Conservation (phyloP, 805 yeast genomes). For the Jamesozyma rosinii region DNA sequence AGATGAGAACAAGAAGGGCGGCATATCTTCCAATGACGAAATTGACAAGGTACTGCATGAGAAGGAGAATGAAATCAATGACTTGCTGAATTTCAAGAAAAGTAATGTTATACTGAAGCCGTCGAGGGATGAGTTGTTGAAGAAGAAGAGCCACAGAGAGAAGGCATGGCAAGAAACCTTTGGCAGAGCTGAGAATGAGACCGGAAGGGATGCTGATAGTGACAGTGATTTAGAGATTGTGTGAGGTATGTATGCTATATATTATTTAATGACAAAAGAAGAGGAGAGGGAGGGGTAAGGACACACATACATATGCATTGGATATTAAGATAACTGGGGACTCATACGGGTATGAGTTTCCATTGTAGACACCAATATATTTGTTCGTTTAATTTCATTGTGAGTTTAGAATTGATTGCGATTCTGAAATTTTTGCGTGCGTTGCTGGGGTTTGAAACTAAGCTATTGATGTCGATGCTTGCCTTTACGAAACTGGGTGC, state of each 20-base stretch:
- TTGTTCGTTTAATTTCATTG: constrained; percentile 1
- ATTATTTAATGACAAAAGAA: no score
- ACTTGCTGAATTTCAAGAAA: constrained; percentile 28
- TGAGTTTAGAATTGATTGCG: constrained; percentile 6
- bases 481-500: background rate
- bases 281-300: no score
- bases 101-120: constrained; percentile 29
- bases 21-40: background rate
- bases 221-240: constrained; percentile 30
- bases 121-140: constrained; percentile 24
- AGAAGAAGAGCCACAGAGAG: constrained; percentile 24
- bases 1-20: background rate
- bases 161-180: constrained; percentile 25
- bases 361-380: constrained; percentile 10
- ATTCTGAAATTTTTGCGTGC: background rate
- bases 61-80: constrained; percentile 12
- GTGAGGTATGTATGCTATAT: constrained; percentile 4
- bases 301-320: background rate
- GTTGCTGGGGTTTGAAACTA: background rate
- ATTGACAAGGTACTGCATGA: background rate
- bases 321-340: background rate
- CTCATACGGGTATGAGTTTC: constrained; percentile 4
- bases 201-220: constrained; percentile 9
- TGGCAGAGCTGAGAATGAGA: constrained; percentile 11
- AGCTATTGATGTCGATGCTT: background rate